These are phyloP conservation scores for Coemansia umbellata DNA, from an alignment of 192 early-diverging fungal genomes.

Conservation along the genomic window DNA sequence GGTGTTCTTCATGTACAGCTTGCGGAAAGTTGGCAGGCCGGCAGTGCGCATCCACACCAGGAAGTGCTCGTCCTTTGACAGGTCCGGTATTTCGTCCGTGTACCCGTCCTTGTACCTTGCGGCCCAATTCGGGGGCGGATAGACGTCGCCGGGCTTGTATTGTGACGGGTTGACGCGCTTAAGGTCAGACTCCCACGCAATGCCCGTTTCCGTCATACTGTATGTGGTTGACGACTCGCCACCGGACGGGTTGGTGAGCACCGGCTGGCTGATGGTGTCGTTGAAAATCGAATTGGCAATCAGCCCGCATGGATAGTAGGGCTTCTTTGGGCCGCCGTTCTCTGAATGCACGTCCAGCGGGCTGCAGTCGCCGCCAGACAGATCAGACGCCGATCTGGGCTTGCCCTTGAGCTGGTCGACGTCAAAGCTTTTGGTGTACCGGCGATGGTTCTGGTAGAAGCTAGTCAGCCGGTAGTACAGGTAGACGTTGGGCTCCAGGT, in stretches of 20 bases:
- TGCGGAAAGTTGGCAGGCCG: slow-evolving; percentile 93
- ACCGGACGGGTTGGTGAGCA: slow-evolving; percentile 55
- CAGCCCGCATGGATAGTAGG: slow-evolving; percentile 93
- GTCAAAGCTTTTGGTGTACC: slow-evolving; percentile 89
- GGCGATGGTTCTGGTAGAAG: slow-evolving; percentile 99
- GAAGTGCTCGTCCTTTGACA: slow-evolving; percentile 71
- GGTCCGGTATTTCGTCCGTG: slow-evolving; percentile 52
- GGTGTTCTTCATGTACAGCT: slow-evolving; percentile 83
- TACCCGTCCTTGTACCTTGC: slow-evolving; percentile 55
- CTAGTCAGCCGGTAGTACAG: slow-evolving; percentile 95
- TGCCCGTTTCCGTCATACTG: slow-evolving; percentile 62
- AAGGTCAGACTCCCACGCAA: slow-evolving; percentile 87
- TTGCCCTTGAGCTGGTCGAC: slow-evolving; percentile 77
- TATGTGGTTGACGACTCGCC: slow-evolving; percentile 38
- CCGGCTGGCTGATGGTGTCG: slow-evolving; percentile 61
- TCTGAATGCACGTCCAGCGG: slow-evolving; percentile 48
- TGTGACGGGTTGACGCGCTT: slow-evolving; percentile 60
- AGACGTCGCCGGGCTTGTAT: slow-evolving; percentile 55
- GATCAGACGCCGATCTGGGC: slow-evolving; percentile 27
- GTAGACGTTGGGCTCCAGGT: slow-evolving; percentile 75
- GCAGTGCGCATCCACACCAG: slow-evolving; percentile 99
- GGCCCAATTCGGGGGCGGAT: slow-evolving; percentile 88
- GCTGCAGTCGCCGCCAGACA: slow-evolving; percentile 56
- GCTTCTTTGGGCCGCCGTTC: slow-evolving; percentile 27
- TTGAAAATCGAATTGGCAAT: slow-evolving; percentile 99